These are phyloP conservation scores for Capsicum rhomboideum DNA, from an alignment of 257 asterid species.

Conservation along the genomic window DNA sequence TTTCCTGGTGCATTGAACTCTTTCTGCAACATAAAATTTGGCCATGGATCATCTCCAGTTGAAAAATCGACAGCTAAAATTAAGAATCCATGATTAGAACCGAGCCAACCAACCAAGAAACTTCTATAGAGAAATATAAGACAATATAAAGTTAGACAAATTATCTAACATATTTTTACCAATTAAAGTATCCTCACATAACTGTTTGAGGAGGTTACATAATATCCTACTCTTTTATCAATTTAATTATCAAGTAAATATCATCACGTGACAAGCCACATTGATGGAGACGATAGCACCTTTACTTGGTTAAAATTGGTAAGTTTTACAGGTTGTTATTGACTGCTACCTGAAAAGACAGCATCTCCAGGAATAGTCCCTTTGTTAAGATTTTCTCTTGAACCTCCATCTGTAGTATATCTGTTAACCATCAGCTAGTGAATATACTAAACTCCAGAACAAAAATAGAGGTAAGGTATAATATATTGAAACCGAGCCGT, in stretches of 20 bases:
- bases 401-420: conserved; percentile 94
- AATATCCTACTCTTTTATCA: neutral
- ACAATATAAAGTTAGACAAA: neutral
- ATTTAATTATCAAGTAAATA: neutral
- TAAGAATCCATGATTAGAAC: neutral
- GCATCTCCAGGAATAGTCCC: conserved; percentile 79
- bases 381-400: conserved; percentile 68
- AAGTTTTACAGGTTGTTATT: neutral
- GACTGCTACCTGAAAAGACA: conserved; percentile 68
- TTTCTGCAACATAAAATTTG: conserved; percentile 77
- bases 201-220: neutral
- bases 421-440: conserved; percentile 33
- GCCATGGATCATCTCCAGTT: conserved; percentile 88
- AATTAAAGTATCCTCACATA: neutral
- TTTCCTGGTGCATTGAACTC: conserved; percentile 77
- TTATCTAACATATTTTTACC: neutral
- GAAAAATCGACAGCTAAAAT: conserved; percentile 77
- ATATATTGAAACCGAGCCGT: neutral
- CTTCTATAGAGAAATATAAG: neutral
- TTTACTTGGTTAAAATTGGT: neutral
- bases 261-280: neutral
- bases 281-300: neutral
- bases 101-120: neutral
- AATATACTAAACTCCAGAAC: neutral
- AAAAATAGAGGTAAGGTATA: neutral